A percentile compares a stretch with the other conserved stretches of the same genome.
phyloP scores from a whole-genome alignment of 257 asterid species.

The Thymus quinquecostatus region DNA sequence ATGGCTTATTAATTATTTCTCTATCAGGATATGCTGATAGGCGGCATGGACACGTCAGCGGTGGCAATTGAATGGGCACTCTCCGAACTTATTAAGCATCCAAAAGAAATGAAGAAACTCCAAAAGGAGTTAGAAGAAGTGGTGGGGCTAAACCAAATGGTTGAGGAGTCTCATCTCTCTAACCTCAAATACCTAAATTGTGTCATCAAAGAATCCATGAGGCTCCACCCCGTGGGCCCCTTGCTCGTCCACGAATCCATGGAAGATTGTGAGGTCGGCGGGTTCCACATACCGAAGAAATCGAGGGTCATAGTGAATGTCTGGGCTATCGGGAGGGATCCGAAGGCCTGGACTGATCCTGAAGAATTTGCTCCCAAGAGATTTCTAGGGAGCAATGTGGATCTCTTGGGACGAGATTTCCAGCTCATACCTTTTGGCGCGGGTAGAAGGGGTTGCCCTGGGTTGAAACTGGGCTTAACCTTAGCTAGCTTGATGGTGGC shows the following conservation, averaged over 20 bases:
- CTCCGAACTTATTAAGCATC: slow-evolving; percentile 38
- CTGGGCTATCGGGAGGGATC: slow-evolving; percentile 44
- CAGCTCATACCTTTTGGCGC: slow-evolving; percentile 42
- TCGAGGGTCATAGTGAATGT: slow-evolving; percentile 27
- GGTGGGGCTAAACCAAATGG: slow-evolving; percentile 32
- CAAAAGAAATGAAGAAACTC: slow-evolving; percentile 33
- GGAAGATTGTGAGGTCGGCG: slow-evolving; percentile 39
- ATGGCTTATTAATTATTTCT: no score
- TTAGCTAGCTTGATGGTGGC: slow-evolving; percentile 34
- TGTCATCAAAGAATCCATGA: slow-evolving; percentile 36
- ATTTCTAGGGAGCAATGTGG: slow-evolving; percentile 34
- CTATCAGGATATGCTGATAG: slow-evolving; percentile 41
- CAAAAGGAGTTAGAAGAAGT: slow-evolving; percentile 33
- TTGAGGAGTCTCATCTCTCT: slow-evolving; percentile 40
- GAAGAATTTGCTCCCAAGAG: slow-evolving; percentile 40
- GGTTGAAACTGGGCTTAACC: slow-evolving; percentile 37
- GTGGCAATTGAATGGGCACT: slow-evolving; percentile 40
- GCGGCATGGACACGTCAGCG: slow-evolving; percentile 42
- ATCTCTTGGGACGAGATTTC: slow-evolving; percentile 34
- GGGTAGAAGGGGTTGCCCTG: slow-evolving; percentile 46
- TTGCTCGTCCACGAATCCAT: slow-evolving; percentile 34
- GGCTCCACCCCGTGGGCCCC: slow-evolving; percentile 41
- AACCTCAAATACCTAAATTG: slow-evolving; percentile 32
- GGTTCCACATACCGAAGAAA: slow-evolving; percentile 28
- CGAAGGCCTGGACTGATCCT: slow-evolving; percentile 27